Evolutionary conservation across 2,329 filamentous ascomycete species (phyloP).

Genomic region (Lecanicillium sp.): DNA sequence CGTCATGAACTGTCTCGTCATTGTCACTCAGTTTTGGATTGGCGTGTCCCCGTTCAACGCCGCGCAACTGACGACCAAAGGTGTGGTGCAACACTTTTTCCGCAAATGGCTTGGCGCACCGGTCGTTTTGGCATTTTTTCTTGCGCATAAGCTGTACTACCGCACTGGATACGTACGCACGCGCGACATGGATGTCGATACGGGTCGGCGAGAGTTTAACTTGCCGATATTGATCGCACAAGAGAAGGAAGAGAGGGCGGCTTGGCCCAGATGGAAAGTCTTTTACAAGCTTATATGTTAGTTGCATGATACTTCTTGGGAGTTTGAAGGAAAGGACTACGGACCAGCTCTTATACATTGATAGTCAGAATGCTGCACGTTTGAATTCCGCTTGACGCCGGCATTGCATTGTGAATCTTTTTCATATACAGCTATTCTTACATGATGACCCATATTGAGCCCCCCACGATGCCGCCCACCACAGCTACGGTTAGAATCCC

Average conservation of each 20-base stretch:
- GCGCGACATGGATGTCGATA: conserved; percentile 69
- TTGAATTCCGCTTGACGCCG: no score
- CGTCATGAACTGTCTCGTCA: conserved; percentile 59
- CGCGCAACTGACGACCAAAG: conserved; percentile 26
- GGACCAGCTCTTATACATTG: no score
- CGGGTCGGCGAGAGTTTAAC: conserved; percentile 71
- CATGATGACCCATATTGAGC: conserved; percentile 12
- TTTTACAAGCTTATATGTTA: conserved; percentile 60
- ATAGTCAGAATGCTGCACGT: no score
- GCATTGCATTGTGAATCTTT: no score
- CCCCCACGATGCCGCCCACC: conserved; percentile 37
- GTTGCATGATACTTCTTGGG: not conserved
- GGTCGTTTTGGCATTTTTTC: conserved; percentile 54
- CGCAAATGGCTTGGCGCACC: conserved; percentile 55
- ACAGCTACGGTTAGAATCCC: conserved; percentile 46
- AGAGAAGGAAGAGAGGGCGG: conserved; percentile 59
- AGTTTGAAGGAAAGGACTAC: no score
- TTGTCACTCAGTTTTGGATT: conserved; percentile 74
- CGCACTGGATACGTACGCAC: conserved; percentile 54
- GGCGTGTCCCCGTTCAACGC: conserved; percentile 62
- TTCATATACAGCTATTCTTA: no score
- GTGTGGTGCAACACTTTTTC: conserved; percentile 56
- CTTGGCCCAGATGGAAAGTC: conserved; percentile 64
- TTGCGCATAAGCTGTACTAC: conserved; percentile 63
- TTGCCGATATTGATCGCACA: conserved; percentile 63